Base-by-base conservation (phyloP, 2,329 filamentous ascomycete species). In the Ascochyta fabae region DNA sequence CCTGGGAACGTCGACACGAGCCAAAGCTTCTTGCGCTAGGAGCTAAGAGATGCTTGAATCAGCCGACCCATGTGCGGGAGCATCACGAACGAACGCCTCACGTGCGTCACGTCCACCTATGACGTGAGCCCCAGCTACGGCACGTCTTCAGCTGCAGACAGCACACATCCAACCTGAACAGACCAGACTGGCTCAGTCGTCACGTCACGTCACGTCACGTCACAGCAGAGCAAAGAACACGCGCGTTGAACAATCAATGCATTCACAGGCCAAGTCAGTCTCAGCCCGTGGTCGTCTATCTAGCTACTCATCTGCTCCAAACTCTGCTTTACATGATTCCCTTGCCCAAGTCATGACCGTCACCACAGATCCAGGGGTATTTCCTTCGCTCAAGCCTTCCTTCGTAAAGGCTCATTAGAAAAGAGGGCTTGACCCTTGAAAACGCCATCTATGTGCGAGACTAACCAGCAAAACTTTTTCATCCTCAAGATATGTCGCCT, bases 361-460 rank as follows among this genome's bases (percentile, higher is more conserved):
- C 59, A 61, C 66, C 64, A 61, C 61, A 66, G 58, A 63, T 66
- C 61, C 46, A 59, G 57, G 65, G 71, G 68, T 69, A 72, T 75
- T 63, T 75, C 71, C 70, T 68, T 73, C 68, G 62, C 62, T 62
- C 58, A 66, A 62, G 59, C 63, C 62, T 60, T 66, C 60, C 24
- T 55, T 52, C 48, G 55, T 60, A 46, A 64, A 66, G 62, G 66
- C 59, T 62, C 60, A 65, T 64, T 61, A 67, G 67, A 64, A 66
- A 31, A 64, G 60, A 61, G 46, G 48, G 51, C 49, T 59, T 47
- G 67, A 66, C 70, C 71, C 64, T 69, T 63, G 65, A 72, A 57
- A 75, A 75, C 72, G 73, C 73, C 73, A 62, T 74, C 71, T 71
- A 75, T 75, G 71, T 71, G 71, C 67, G 66, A 68, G 66, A 56